A percentile compares a stretch with the other conserved stretches of the same genome.
phyloP scores from a whole-genome alignment of 2,329 filamentous ascomycete genomes.

The Colletotrichum tropicicola region DNA sequence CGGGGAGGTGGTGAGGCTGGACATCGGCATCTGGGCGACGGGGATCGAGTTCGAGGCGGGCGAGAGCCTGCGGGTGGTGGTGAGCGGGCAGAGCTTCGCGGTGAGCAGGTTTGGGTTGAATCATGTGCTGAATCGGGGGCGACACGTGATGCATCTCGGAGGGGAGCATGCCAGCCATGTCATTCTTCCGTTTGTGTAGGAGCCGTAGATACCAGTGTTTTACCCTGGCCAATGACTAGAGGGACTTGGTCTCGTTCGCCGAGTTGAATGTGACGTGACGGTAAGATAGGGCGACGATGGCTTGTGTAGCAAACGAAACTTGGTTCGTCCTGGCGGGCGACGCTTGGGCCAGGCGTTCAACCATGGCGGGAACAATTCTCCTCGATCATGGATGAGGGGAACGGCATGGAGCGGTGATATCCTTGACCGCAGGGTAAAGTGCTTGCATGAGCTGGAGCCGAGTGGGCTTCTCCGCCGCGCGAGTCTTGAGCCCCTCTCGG shows the following conservation, averaged over 20 bases:
- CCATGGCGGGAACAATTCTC: not conserved
- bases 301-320: too few species aligned
- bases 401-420: conserved; percentile 3
- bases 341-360: conserved; percentile 9
- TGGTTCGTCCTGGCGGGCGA: not conserved
- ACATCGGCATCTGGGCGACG: conserved; percentile 40
- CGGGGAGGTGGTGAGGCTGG: conserved; percentile 35
- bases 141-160: conserved; percentile 34
- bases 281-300: not conserved
- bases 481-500: too few species aligned
- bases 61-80: conserved; percentile 32
- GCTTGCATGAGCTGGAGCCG: not conserved
- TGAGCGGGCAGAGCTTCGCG: conserved; percentile 34
- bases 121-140: conserved; percentile 31
- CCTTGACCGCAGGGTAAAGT: not conserved
- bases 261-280: not conserved
- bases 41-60: conserved; percentile 39
- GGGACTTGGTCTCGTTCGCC: not conserved
- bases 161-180: conserved; percentile 33
- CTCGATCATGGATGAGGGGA: not conserved
- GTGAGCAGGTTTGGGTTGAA: conserved; percentile 28
- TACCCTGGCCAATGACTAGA: not conserved
- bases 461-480: too few species aligned
- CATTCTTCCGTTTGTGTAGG: conserved; percentile 14
- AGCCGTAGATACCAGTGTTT: not conserved